Evolutionary conservation across 2,329 filamentous ascomycete genomes (phyloP).

Genomic region (Akanthomyces lecanii): DNA sequence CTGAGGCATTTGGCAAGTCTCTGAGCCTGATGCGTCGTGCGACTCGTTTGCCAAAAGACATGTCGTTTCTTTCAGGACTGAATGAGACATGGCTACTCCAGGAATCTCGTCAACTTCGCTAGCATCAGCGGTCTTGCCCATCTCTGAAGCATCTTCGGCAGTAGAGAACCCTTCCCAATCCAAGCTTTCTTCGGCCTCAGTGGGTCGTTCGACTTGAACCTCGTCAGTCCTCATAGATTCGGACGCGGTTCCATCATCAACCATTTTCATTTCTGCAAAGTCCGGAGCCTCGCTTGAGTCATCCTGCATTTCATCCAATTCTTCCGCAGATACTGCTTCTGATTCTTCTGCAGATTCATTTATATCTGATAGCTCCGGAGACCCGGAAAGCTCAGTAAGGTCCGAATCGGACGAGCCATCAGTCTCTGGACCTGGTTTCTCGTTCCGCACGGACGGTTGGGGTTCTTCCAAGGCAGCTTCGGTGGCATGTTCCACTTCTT

Average conservation of each 20-base stretch:
- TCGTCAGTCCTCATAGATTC: not conserved
- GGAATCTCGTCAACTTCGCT: not conserved
- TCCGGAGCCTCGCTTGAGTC: not conserved
- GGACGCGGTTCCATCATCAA: not conserved
- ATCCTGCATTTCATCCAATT: constrained; percentile 26
- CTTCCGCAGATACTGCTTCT: constrained; percentile 19
- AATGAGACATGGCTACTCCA: not conserved
- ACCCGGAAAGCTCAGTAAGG: constrained; percentile 9
- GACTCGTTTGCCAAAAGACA: not conserved
- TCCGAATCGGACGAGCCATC: constrained; percentile 1
- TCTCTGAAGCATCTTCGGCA: not conserved
- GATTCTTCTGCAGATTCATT: not conserved
- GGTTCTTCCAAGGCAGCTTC: not conserved
- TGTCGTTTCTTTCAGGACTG: not conserved
- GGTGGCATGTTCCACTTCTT: not conserved
- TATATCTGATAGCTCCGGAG: not conserved
- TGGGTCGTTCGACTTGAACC: too few species aligned
- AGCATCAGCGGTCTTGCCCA: not conserved
- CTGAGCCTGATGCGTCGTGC: not conserved
- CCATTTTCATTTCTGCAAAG: not conserved
- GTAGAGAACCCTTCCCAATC: not conserved
- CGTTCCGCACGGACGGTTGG: not conserved
- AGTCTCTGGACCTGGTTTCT: not conserved
- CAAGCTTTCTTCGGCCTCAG: not conserved
- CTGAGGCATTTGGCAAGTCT: too few species aligned